A percentile compares a stretch with the other conserved stretches of the same genome.
Evolutionary conservation across 2,329 filamentous ascomycete species (phyloP).

Genomic region (Pseudocercospora cruenta): DNA sequence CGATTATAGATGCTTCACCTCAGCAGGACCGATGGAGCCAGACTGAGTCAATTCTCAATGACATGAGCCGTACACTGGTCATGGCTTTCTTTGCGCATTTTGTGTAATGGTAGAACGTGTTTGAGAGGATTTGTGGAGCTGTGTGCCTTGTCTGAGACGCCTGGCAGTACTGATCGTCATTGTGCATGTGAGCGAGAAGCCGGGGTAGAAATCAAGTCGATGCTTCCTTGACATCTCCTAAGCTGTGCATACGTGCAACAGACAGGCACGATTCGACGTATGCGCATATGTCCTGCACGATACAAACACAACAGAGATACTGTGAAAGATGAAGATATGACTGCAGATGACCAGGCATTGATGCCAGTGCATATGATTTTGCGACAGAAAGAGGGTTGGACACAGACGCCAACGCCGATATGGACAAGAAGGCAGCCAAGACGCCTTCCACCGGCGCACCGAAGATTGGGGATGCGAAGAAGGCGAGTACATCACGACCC

Average conservation of each 20-base stretch:
- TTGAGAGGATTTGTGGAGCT: too few relatives aligned
- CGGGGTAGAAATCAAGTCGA: neutral
- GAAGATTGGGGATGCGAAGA: slow-evolving; percentile 11
- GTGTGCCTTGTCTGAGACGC: neutral
- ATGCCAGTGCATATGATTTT: neutral
- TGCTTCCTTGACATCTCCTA: neutral
- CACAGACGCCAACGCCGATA: neutral
- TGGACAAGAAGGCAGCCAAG: slow-evolving; percentile 13
- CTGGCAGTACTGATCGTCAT: neutral
- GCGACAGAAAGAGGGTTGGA: neutral
- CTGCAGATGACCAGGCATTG: neutral
- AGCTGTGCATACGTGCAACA: neutral
- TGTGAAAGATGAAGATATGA: neutral
- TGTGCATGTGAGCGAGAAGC: neutral
- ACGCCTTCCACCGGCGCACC: slow-evolving; percentile 9
- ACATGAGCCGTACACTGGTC: neutral
- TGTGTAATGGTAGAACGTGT: neutral
- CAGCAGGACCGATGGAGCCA: neutral
- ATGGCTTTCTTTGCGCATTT: neutral
- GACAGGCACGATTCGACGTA: neutral
- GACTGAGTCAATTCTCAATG: neutral
- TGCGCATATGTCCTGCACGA: neutral
- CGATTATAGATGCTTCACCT: neutral
- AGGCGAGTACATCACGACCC: slow-evolving; percentile 7
- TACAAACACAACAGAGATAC: neutral